Evolutionary conservation across 2,329 filamentous ascomycete genomes (phyloP).

Genomic region (Pezicula carpinea): DNA sequence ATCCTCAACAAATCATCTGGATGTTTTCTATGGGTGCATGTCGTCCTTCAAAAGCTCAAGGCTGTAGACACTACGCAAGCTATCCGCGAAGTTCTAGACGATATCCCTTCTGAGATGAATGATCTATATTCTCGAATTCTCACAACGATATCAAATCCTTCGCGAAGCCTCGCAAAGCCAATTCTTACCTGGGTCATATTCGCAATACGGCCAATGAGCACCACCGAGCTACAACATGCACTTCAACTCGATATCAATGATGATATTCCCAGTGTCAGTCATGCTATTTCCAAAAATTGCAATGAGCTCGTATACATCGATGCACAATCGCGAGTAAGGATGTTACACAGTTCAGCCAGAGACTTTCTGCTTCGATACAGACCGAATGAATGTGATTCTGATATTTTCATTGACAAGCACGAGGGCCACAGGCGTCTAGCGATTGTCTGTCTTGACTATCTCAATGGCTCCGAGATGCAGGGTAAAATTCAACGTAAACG

Average conservation of each 20-base stretch:
- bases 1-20: constrained; percentile 25
- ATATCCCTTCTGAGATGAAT: constrained; percentile 30
- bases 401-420: constrained; percentile 21
- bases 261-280: constrained; percentile 15
- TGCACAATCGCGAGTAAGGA: constrained; percentile 12
- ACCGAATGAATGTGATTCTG: constrained; percentile 16
- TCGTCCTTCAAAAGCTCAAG: constrained; percentile 29
- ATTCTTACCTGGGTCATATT: constrained; percentile 26
- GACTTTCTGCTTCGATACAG: constrained; percentile 23
- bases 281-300: constrained; percentile 23
- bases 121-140: constrained; percentile 9
- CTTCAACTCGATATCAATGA: constrained; percentile 25
- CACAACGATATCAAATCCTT: constrained; percentile 4
- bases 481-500: neutral
- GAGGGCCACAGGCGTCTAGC: constrained; percentile 23
- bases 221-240: constrained; percentile 25
- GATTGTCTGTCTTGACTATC: constrained; percentile 20
- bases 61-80: constrained; percentile 20
- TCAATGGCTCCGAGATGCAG: constrained; percentile 15
- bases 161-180: constrained; percentile 22
- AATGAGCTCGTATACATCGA: constrained; percentile 28
- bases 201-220: constrained; percentile 16
- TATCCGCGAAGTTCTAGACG: constrained; percentile 25
- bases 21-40: constrained; percentile 30
- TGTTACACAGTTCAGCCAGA: constrained; percentile 26